phyloP scores from a whole-genome alignment of 176 grass and related monocot genomes.

The Aegilops tauschii region DNA sequence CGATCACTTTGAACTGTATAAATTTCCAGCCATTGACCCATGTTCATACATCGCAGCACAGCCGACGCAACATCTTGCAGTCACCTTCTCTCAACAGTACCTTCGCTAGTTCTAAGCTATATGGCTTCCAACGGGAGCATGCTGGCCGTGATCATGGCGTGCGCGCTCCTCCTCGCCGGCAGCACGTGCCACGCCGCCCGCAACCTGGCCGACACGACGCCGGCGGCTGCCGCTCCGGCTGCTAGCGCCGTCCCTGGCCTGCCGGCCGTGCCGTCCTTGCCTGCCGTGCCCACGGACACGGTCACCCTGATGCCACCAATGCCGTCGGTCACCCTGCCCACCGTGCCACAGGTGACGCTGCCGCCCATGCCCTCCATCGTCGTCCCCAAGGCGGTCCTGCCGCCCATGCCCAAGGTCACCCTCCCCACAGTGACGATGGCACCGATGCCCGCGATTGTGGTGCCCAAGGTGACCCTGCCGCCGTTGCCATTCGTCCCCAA shows the following conservation, averaged over 20 bases:
- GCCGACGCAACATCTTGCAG: background rate
- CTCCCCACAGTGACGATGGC: background rate
- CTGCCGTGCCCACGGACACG: background rate
- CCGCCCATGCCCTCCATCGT: background rate
- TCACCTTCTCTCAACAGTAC: too few relatives aligned
- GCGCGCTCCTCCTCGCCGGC: background rate
- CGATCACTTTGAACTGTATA: background rate
- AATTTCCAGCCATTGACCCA: background rate
- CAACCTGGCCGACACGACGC: background rate
- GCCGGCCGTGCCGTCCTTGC: background rate
- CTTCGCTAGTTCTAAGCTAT: background rate
- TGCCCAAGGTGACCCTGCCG: background rate
- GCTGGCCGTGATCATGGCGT: background rate
- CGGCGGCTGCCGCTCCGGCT: background rate
- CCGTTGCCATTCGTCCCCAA: constrained; percentile 9
- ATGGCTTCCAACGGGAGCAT: background rate
- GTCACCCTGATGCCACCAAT: background rate
- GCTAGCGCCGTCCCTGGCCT: background rate
- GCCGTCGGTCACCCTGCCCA: background rate
- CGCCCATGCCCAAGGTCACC: background rate
- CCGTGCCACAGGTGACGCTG: background rate
- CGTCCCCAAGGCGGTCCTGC: background rate
- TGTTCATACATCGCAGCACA: background rate
- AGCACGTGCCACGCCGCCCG: constrained; percentile 4
- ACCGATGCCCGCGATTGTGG: background rate